Base-by-base conservation (phyloP, 192 early-diverging fungal species). In the Kickxella alabastrina region DNA sequence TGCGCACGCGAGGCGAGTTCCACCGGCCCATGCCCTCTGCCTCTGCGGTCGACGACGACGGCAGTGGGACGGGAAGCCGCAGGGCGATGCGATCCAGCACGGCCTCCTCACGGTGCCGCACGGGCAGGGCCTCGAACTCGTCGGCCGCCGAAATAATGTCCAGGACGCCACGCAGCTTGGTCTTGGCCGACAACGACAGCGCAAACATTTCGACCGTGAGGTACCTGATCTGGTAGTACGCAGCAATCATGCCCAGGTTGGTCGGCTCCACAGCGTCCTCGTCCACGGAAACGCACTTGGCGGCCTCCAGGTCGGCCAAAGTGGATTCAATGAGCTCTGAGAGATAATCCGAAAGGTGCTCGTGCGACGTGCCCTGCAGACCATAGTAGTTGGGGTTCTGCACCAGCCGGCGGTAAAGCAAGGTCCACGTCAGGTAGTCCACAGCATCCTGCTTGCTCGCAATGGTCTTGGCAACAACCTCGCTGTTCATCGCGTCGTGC, bases 361-460 rank as follows among this genome's bases (percentile, higher is more conserved):
- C 82, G 62, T 91, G 91, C 6, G 85, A 83, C 2, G 85, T 82
- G 1, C 93, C 93, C 52, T 90, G 86, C 37, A 99, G 59, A 14
- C 87, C 87, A 56, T 96, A 96, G 75, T 93, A 99, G 62, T 98
- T 98, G 8, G 97, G 97, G 68, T 99, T 99, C 61, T 92, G 82
- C 9, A 88, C 80, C 84, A 99, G 84, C 21, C 97, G 85, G 38
- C 97, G 87, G 79, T 98, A 99, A 45, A 98, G 60, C 77, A 97
- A 91, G 23, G 95, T 93, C 97, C 97, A 99, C 0, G 97, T 99
- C 47, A 99, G 71, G 49, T 97, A 99, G 51, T 99, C 97, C 1
- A 99, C 92, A 0, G 97, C 97, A 62, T 98, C 95, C 65, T 99
- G 93, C 79, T 95, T 97, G 68, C 88, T 95, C 63, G 88, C 87